Evolutionary conservation across 2,329 filamentous ascomycete species (phyloP), one percentile per base, ranked within the genome.

Genomic region (Alternaria angustiovoidea): DNA sequence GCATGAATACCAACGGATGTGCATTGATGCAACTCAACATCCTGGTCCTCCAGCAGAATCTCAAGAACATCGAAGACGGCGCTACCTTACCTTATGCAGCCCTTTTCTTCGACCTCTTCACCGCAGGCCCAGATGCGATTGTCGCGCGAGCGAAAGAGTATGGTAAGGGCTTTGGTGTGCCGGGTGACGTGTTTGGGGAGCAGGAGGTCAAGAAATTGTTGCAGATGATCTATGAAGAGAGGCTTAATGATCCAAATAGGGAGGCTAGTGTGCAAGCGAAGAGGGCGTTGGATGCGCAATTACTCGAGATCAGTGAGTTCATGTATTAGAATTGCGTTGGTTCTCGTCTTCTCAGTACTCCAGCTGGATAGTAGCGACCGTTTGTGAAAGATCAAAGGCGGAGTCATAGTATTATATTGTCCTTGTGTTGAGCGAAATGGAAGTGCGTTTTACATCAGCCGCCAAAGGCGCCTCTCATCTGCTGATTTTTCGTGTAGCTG

Each of bases 21-120:
- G 88, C 89, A n/a, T 87, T 93, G 38, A 93, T 99, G 87, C 90
- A 93, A 76, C 87, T 98, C 72, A 97, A 99, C 76, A 93, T 97
- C 49, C 85, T 97, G 24, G 95, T 99, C 41, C 83, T 99, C 52
- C 94, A 98, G 80, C 95, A 99, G 76, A 97, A 97, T 72, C 87
- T 99, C 56, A 97, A 97, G 82, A 96, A 96, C 67, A 89, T 99
- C 54, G 93, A 95, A 78, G 84, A 87, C 2, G 86, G 86, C 8
- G 89, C 91, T 3, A 84, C 86, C 57, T 82, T 94, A 28, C 83
- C 84, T 4, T 82, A 87, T 36, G 87, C 89, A 1, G 85, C 87
- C 20, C 84, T 86, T 59, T 94, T 91, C 80, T 94, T 89, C 72
- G 84, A 85, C 20, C 77, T 94, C 38, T 93, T 91, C 70, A 85